Evolutionary conservation across 2,329 filamentous ascomycete species (phyloP), one percentile per base, ranked within the genome.

Genomic region (Fusarium concolor): DNA sequence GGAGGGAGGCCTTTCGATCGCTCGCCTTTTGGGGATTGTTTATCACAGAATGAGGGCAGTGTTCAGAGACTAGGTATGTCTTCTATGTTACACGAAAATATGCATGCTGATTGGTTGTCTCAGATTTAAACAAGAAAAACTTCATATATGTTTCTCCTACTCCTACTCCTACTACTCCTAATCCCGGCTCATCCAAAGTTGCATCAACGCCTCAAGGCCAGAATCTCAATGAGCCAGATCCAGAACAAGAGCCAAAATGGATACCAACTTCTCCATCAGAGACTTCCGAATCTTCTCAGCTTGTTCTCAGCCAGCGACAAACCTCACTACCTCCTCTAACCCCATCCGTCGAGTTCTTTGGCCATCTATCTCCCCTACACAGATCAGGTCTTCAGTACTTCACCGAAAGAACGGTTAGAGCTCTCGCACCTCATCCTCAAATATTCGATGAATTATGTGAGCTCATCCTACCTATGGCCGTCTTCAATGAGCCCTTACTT

Each of bases 331-430:
- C 66, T 28, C 24, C 65, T 17, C 24, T 62, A 9, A 42, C 44
- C 2, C 65, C 56, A 1, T 39, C 60, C 0, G 51, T 69, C 3
- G 66, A 57, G 18, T 69, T 67, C 20, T 68, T 69, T 4, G 52
- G 56, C 1, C 66, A 68, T 7, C 37, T 68, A 10, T 69, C 66
- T 14, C 66, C 66, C 10, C 17, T 68, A 4, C 66, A 68, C 45
- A 56, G 41, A 51, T 69, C 66, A 42, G 66, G 66, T 20, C 61
- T 68, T 9, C 66, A 68, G 38, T 68, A 68, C 28, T 68, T 68
- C 26, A 68, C 65, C 20, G 66, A 68, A 49, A 42, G 66, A 35
- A 68, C 66, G 6, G 52, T 68, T 41, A 57, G 57, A 24, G 66
- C 49, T 10, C 65, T 68, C 17, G 66, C 65, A 0, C 66, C 66